Evolutionary conservation across 805 yeast species (phyloP).

Genomic region (Yueomyces sinensis): DNA sequence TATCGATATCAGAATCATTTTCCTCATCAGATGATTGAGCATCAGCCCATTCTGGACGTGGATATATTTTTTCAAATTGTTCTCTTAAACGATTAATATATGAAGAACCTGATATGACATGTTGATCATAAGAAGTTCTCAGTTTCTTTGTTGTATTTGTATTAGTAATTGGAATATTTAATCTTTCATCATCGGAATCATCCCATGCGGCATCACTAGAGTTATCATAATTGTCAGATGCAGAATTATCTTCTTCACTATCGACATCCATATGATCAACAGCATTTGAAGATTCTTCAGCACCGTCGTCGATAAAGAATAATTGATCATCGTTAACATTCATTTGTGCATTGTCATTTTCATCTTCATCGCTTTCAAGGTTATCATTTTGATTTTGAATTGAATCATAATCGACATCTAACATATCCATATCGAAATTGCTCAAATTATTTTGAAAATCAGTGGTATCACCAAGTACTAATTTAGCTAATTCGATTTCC

Average conservation of each 20-base stretch:
- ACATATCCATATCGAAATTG: constrained; percentile 35
- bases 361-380: constrained; percentile 21
- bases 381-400: constrained; percentile 14
- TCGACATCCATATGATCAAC: constrained; percentile 32
- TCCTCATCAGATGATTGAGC: constrained; percentile 19
- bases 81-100: constrained; percentile 54
- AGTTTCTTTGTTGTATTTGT: constrained; percentile 58
- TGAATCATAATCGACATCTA: constrained; percentile 18
- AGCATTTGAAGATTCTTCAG: constrained; percentile 9
- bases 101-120: constrained; percentile 40
- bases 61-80: constrained; percentile 62
- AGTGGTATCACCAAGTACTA: constrained; percentile 74
- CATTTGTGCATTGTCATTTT: constrained; percentile 20
- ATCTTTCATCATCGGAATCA: constrained; percentile 82
- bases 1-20: constrained; percentile 14
- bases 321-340: constrained; percentile 17
- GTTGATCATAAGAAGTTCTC: constrained; percentile 45
- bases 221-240: constrained; percentile 24
- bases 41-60: constrained; percentile 76
- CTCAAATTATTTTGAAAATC: constrained; percentile 47
- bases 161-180: constrained; percentile 44
- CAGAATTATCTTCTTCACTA: constrained; percentile 25
- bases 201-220: constrained; percentile 49
- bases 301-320: constrained; percentile 16
- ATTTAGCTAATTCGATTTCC: constrained; percentile 63